A percentile compares a stretch with the other conserved stretches of the same genome.
Evolutionary conservation across 2,329 filamentous ascomycete species (phyloP).

Genomic region (Ustulina deusta): DNA sequence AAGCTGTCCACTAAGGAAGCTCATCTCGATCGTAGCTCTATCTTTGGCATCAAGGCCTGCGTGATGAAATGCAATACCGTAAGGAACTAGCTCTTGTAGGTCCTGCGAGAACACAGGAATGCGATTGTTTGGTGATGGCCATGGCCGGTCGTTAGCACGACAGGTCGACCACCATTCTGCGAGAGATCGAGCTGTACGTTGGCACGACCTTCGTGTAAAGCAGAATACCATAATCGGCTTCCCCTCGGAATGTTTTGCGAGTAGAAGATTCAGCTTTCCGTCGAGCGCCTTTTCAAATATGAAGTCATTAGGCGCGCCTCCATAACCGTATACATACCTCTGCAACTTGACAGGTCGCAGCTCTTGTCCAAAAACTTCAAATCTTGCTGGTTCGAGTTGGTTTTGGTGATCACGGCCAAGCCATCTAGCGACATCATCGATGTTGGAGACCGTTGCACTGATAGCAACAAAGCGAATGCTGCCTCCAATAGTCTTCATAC

Average conservation of each 20-base stretch:
- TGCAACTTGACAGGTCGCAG: constrained; percentile 82
- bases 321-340: constrained; percentile 81
- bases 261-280: constrained; percentile 72
- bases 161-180: constrained; percentile 73
- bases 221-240: constrained; percentile 90
- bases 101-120: constrained; percentile 69
- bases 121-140: constrained; percentile 68
- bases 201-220: constrained; percentile 78
- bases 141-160: constrained; percentile 66
- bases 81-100: constrained; percentile 62
- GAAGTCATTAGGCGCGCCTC: constrained; percentile 75
- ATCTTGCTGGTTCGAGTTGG: constrained; percentile 71
- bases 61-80: constrained; percentile 84
- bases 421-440: constrained; percentile 83
- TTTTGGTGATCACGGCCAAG: constrained; percentile 74
- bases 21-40: constrained; percentile 73
- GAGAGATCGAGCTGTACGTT: constrained; percentile 74
- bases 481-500: constrained; percentile 84
- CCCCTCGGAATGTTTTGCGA: constrained; percentile 72
- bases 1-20: constrained; percentile 77
- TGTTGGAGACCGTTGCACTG: constrained; percentile 87
- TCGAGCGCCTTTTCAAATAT: constrained; percentile 79
- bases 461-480: constrained; percentile 83
- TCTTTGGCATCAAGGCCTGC: constrained; percentile 77
- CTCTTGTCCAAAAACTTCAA: constrained; percentile 80